phyloP scores from a whole-genome alignment of 1,284 basidiomycete genomes.

The Ceratobasidium sp. region DNA sequence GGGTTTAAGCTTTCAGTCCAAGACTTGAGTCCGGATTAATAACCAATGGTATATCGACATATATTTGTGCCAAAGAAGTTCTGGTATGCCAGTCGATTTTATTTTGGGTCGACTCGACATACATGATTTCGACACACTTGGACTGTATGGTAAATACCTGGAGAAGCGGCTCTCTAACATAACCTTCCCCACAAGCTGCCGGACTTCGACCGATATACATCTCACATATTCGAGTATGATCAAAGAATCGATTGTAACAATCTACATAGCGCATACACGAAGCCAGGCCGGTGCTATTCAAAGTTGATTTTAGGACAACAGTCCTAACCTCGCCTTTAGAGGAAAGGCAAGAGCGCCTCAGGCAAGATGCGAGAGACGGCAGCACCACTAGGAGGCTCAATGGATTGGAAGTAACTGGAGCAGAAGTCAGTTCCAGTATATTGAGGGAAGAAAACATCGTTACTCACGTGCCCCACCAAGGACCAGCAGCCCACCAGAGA shows the following conservation, averaged over 20 bases:
- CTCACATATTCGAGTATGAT: no score
- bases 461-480: slow-evolving; percentile 40
- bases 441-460: background rate
- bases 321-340: background rate
- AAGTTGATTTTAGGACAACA: background rate
- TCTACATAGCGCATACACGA: background rate
- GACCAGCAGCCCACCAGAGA: slow-evolving; percentile 50
- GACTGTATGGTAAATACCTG: no score
- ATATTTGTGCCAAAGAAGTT: no score
- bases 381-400: slow-evolving; percentile 68
- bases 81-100: no score
- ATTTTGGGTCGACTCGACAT: no score
- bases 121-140: no score
- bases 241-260: background rate
- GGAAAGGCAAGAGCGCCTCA: slow-evolving; percentile 60
- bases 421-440: background rate
- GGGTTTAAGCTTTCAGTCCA: no score
- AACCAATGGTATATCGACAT: no score
- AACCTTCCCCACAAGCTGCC: no score
- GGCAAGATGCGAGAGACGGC: slow-evolving; percentile 68
- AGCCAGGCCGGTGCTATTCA: background rate
- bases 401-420: slow-evolving; percentile 44
- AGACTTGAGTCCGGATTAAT: no score
- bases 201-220: no score
- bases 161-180: no score